These are phyloP conservation scores for Collariella sp. DNA, from an alignment of 495 filamentous ascomycete genomes.

Conservation along the genomic window DNA sequence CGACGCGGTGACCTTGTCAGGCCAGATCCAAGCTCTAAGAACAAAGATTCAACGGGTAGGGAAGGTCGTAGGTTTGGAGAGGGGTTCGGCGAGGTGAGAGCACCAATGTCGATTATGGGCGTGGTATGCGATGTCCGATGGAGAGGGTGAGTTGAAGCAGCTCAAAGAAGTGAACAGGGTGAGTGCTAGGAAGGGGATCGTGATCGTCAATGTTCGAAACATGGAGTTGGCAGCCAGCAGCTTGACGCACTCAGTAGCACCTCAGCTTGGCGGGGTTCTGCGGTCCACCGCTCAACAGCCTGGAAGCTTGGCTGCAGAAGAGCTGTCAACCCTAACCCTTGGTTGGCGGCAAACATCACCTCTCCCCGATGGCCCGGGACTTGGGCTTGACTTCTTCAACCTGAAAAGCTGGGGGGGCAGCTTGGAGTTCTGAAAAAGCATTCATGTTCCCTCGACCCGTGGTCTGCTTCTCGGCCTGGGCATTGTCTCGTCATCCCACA, in stretches of 20 bases:
- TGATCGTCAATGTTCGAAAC: constrained; percentile 4
- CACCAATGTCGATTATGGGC: background rate
- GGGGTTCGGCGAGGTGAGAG: background rate
- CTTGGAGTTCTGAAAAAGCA: too few relatives aligned
- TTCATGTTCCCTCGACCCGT: too few relatives aligned
- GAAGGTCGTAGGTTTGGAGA: background rate
- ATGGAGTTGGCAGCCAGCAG: constrained; percentile 4
- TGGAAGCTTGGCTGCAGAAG: background rate
- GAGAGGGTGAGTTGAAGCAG: background rate
- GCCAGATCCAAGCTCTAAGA: constrained; percentile 13
- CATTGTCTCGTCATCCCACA: too few relatives aligned
- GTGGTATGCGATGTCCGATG: too few relatives aligned
- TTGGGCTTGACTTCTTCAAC: too few relatives aligned
- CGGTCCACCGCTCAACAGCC: constrained; percentile 2
- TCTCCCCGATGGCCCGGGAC: too few relatives aligned
- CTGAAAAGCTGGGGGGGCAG: too few relatives aligned
- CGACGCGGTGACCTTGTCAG: constrained; percentile 3
- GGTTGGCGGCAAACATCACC: background rate
- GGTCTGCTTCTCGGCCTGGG: too few relatives aligned
- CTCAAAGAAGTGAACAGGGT: background rate
- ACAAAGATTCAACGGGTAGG: background rate
- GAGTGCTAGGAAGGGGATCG: too few relatives aligned
- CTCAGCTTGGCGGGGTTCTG: constrained; percentile 5
- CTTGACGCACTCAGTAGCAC: background rate
- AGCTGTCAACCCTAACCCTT: background rate